phyloP scores from a whole-genome alignment of 305 asterid species.

The Petunia hybrid region DNA sequence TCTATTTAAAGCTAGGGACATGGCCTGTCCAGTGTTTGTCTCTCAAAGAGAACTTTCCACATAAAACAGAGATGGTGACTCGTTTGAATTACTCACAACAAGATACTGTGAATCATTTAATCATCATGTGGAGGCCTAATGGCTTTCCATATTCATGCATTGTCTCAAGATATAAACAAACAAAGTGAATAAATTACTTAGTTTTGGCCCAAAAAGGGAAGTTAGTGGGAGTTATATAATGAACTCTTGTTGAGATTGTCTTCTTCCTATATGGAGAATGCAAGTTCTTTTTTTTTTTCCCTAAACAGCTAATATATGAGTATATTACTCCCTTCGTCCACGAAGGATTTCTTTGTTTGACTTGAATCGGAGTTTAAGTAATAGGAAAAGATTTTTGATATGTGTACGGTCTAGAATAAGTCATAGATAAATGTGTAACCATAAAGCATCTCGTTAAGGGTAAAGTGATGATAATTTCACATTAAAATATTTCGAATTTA shows the following conservation, averaged over 20 bases:
- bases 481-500: too few relatives aligned
- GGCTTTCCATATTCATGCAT: background rate
- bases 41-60: background rate
- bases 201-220: too few relatives aligned
- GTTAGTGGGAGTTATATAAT: background rate
- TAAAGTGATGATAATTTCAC: too few relatives aligned
- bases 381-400: too few relatives aligned
- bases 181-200: too few relatives aligned
- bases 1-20: background rate
- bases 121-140: background rate
- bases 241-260: background rate
- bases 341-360: too few relatives aligned
- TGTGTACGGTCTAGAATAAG: too few relatives aligned
- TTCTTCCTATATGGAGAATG: background rate
- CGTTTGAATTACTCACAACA: background rate
- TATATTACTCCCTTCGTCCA: too few relatives aligned
- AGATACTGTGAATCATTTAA: background rate
- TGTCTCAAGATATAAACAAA: background rate
- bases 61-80: background rate
- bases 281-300: background rate
- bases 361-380: too few relatives aligned
- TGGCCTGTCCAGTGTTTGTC: background rate
- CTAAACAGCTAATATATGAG: background rate
- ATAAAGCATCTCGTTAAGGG: too few relatives aligned
- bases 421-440: too few relatives aligned